Conservation (phyloP, 768 basidiomycete species). For the Baorangia bicolor region DNA sequence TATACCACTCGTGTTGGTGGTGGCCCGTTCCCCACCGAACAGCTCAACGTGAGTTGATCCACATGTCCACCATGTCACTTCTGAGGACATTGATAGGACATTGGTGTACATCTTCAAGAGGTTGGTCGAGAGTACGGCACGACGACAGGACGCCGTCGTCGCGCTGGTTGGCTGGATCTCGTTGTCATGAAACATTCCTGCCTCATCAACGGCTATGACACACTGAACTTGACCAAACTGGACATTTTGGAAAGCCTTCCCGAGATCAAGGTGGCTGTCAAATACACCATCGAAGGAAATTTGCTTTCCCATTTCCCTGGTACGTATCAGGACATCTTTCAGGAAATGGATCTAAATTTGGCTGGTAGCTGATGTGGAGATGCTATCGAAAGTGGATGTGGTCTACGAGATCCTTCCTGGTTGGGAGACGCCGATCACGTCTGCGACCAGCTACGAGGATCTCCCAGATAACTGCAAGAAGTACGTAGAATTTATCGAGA, state of each 20-base stretch:
- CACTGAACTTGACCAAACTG: constrained; percentile 92
- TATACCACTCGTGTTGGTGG: constrained; percentile 99
- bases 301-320: constrained; percentile 86
- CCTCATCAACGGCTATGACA: constrained; percentile 94
- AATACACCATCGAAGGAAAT: constrained; percentile 75
- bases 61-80: background rate
- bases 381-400: constrained; percentile 77
- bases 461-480: constrained; percentile 83
- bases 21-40: constrained; percentile 97
- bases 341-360: background rate
- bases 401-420: constrained; percentile 88
- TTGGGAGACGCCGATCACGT: constrained; percentile 80
- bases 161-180: constrained; percentile 97
- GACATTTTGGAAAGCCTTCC: constrained; percentile 83
- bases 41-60: constrained; percentile 66
- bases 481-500: constrained; percentile 87
- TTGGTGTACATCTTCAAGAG: constrained; percentile 88
- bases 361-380: constrained; percentile 74
- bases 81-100: constrained; percentile 45
- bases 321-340: constrained; percentile 33
- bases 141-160: constrained; percentile 88
- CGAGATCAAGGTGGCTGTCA: constrained; percentile 86
- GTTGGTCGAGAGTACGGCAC: constrained; percentile 90
- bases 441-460: constrained; percentile 59
- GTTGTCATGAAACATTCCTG: constrained; percentile 92